Percentiles rank a stretch among this genome's conserved stretches.
Evolutionary conservation across 129 eudicot species (phyloP).

Genomic region (Chrysanthemum makinoi): DNA sequence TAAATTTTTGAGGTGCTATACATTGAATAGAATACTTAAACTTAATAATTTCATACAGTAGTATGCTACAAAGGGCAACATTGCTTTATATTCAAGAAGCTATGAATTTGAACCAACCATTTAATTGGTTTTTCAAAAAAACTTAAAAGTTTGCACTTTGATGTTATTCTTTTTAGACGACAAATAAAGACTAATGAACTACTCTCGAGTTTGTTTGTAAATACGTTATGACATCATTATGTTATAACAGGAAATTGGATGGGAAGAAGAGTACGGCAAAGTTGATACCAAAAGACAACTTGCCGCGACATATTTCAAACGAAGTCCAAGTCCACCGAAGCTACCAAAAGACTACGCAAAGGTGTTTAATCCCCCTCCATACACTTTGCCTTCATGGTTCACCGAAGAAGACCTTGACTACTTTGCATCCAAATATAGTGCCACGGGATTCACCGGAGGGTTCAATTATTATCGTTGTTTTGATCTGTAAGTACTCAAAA

Average conservation of each 20-base stretch:
- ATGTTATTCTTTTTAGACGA: no score
- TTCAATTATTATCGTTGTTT: conserved; percentile 10
- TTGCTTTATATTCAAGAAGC: no score
- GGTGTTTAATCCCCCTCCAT: conserved; percentile 32
- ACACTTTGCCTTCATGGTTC: conserved; percentile 63
- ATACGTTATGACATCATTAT: no score
- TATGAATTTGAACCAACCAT: no score
- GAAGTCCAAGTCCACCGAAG: conserved; percentile 46
- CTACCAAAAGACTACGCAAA: conserved; percentile 47
- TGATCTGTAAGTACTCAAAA: conserved; percentile 4
- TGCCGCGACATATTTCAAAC: conserved; percentile 35
- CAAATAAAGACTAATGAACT: no score
- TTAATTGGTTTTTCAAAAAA: no score
- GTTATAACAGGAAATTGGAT: conserved; percentile 56
- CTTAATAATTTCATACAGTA: no score
- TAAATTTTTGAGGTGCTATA: no score
- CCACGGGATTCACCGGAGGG: conserved; percentile 2
- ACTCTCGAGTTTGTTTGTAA: no score
- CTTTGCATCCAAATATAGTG: conserved; percentile 58
- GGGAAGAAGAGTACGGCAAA: conserved; percentile 66
- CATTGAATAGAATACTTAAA: no score
- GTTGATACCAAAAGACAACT: conserved; percentile 49
- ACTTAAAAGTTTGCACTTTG: no score
- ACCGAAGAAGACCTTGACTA: conserved; percentile 64
- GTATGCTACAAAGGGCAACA: no score